phyloP scores from a whole-genome alignment of 1,139 yeast genomes.

The Hemisphaericaspora xylofermentans region DNA sequence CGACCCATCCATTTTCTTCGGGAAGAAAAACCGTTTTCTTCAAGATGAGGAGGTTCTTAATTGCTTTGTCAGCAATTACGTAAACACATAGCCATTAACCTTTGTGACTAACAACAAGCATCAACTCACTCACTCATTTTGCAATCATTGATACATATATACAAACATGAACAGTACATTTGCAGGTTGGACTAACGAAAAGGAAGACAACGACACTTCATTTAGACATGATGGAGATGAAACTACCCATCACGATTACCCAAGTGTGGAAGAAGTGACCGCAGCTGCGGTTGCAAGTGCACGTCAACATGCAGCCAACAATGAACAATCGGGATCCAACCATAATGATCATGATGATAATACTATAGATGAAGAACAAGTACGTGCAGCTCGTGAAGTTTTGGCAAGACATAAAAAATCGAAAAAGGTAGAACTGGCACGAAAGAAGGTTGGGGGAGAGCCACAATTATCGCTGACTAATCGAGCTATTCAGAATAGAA shows the following conservation, averaged over 20 bases:
- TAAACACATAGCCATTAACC: constrained; percentile 8
- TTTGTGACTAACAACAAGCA: background rate
- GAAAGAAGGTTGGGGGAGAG: background rate
- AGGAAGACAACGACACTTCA: constrained; percentile 19
- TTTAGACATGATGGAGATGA: constrained; percentile 27
- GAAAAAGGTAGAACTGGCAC: background rate
- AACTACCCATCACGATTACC: constrained; percentile 16
- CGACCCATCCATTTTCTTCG: background rate
- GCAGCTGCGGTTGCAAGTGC: constrained; percentile 33
- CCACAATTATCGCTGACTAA: constrained; percentile 59
- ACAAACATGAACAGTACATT: constrained; percentile 24
- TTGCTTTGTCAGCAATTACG: constrained; percentile 10
- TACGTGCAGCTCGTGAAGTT: constrained; percentile 5
- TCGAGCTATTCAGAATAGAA: constrained; percentile 86
- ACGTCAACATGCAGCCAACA: constrained; percentile 13
- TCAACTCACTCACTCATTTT: background rate
- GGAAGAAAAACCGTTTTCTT: background rate
- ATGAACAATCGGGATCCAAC: constrained; percentile 4
- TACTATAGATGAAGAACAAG: constrained; percentile 8
- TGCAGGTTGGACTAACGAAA: constrained; percentile 25
- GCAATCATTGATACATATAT: constrained; percentile 3
- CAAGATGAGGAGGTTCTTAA: background rate
- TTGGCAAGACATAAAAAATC: background rate
- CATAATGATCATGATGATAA: constrained; percentile 1
- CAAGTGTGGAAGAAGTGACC: constrained; percentile 30